Conservation (phyloP, 2,329 filamentous ascomycete genomes). For the Lasiodiplodia sp. region DNA sequence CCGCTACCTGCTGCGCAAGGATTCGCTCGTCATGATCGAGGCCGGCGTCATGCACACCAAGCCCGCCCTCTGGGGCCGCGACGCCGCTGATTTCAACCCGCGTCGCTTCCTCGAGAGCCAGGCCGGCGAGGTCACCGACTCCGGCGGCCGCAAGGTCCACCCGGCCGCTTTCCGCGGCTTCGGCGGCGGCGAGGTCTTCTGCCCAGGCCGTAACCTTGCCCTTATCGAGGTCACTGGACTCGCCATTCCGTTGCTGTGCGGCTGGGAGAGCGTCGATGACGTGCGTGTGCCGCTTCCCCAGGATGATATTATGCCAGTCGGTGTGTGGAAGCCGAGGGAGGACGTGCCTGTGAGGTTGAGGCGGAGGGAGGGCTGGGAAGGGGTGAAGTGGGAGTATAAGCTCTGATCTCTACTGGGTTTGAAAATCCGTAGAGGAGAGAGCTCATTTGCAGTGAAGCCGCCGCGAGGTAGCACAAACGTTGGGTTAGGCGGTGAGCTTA, state of each 20-base stretch:
- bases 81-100: conserved; percentile 52
- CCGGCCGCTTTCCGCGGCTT: conserved; percentile 7
- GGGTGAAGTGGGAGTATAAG: conserved; percentile 5
- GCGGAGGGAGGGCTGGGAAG: conserved; percentile 16
- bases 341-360: not conserved
- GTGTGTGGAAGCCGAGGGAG: conserved; percentile 5
- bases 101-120: conserved; percentile 15
- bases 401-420: not conserved
- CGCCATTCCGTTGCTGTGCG: not conserved
- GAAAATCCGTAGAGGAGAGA: no score
- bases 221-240: not conserved
- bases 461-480: no score
- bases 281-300: not conserved
- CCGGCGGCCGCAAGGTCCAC: conserved; percentile 31
- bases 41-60: conserved; percentile 54
- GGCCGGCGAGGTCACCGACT: conserved; percentile 29
- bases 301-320: conserved; percentile 2
- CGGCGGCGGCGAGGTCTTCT: conserved; percentile 20
- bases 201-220: conserved; percentile 12
- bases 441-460: no score
- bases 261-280: not conserved
- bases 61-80: conserved; percentile 53
- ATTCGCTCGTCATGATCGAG: conserved; percentile 54
- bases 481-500: no score
- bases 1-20: conserved; percentile 57